These are phyloP conservation scores for Ceratonia siliqua DNA, from an alignment of 306 rosid genomes.

Conservation along the genomic window DNA sequence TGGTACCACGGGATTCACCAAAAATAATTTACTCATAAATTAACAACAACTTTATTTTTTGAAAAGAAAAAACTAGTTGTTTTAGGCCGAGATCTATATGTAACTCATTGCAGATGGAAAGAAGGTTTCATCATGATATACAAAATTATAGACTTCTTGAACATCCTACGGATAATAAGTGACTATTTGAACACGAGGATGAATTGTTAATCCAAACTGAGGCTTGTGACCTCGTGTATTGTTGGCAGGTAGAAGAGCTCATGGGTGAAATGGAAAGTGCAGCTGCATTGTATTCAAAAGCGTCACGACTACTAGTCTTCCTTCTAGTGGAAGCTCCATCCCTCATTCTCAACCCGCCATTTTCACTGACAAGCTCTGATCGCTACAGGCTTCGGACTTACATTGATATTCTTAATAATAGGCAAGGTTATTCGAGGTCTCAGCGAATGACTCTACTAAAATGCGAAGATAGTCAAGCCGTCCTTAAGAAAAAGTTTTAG, in stretches of 20 bases:
- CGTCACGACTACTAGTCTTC: constrained; percentile 66
- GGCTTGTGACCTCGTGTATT: constrained; percentile 7
- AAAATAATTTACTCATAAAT: no score
- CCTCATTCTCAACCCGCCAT: constrained; percentile 88
- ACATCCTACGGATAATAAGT: background rate
- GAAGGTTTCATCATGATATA: constrained; percentile 1
- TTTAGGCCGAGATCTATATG: background rate
- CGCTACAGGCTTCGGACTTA: constrained; percentile 82
- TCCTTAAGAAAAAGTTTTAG: constrained; percentile 49
- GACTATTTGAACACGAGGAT: background rate
- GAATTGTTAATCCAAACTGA: constrained; percentile 22
- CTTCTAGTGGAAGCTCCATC: constrained; percentile 94
- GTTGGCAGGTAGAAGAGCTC: constrained; percentile 89
- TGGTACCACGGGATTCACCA: no score
- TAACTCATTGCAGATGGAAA: background rate
- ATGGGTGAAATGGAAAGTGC: constrained; percentile 87
- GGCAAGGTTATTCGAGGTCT: constrained; percentile 83
- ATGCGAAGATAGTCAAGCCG: constrained; percentile 59
- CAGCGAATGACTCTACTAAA: constrained; percentile 68
- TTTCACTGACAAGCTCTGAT: constrained; percentile 81
- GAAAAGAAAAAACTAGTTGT: background rate
- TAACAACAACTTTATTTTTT: background rate
- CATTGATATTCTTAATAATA: constrained; percentile 71
- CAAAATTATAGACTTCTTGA: background rate
- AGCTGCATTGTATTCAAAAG: constrained; percentile 69